These are phyloP conservation scores for Logfia minima DNA, from an alignment of 129 eudicot species.

Conservation along the genomic window DNA sequence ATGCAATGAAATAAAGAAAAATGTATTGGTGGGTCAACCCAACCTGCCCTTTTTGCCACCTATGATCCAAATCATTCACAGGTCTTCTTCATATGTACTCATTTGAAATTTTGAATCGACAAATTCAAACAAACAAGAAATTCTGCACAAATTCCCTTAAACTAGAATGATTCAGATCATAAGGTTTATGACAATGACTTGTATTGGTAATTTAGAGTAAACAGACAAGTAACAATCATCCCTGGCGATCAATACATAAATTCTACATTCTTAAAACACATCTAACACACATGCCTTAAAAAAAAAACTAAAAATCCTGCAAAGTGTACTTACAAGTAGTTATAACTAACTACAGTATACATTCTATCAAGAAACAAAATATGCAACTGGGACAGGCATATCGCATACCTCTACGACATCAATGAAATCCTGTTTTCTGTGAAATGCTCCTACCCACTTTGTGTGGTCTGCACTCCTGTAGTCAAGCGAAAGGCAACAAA, in stretches of 20 bases:
- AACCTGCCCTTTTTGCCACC: background rate
- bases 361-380: background rate
- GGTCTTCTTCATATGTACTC: background rate
- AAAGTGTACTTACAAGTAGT: too few relatives aligned
- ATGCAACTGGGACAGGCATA: background rate
- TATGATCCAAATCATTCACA: background rate
- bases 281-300: background rate
- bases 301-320: background rate
- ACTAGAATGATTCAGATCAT: background rate
- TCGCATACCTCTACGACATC: conserved; percentile 89
- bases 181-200: background rate
- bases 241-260: background rate
- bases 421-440: conserved; percentile 80
- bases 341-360: background rate
- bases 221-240: background rate
- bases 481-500: conserved; percentile 6
- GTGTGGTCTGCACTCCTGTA: conserved; percentile 97
- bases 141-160: background rate
- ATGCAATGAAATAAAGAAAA: background rate
- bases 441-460: conserved; percentile 89
- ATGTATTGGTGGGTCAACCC: background rate
- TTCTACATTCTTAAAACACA: background rate
- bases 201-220: background rate
- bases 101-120: background rate
- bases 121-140: background rate